Conservation (phyloP, 139 green algal species). For the Mychonastes homosphaera region DNA sequence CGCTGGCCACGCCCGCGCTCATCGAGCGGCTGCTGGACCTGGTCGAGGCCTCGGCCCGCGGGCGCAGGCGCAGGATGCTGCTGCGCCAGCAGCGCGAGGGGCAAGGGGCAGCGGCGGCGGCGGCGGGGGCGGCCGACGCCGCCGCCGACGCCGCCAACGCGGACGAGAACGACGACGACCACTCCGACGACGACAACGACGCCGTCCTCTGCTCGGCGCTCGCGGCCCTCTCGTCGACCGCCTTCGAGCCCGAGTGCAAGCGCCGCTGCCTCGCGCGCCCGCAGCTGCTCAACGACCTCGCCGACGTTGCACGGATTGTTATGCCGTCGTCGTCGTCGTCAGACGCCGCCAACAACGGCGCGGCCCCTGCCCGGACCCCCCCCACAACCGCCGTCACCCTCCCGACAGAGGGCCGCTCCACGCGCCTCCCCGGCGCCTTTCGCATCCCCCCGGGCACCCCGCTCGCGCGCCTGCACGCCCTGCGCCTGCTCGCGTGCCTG, state of each 20-base stretch:
- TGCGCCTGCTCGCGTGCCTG: conserved; percentile 61
- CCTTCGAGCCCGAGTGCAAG: too few species aligned
- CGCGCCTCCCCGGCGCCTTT: too few species aligned
- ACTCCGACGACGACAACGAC: neutral
- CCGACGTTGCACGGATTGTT: neutral
- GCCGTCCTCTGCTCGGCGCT: neutral
- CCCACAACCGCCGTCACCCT: too few species aligned
- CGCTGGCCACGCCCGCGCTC: conserved; percentile 6
- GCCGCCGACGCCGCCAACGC: too few species aligned
- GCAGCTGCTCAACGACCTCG: conserved; percentile 1
- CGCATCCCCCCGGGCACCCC: too few species aligned
- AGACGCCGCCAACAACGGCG: too few species aligned
- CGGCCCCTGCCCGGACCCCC: too few species aligned
- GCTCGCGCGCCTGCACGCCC: conserved; percentile 34
- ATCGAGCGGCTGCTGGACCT: conserved; percentile 27
- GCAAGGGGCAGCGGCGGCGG: neutral
- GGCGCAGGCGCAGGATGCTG: too few species aligned
- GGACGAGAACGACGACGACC: neutral
- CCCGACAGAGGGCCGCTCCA: too few species aligned
- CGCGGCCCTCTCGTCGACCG: neutral
- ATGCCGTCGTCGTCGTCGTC: neutral
- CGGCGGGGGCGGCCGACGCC: neutral
- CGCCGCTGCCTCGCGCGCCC: too few species aligned
- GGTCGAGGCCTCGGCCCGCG: conserved; percentile 14
- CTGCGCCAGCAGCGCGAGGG: too few species aligned